phyloP scores from a whole-genome alignment of 495 filamentous ascomycete genomes.

The Penicillium samsonianum region DNA sequence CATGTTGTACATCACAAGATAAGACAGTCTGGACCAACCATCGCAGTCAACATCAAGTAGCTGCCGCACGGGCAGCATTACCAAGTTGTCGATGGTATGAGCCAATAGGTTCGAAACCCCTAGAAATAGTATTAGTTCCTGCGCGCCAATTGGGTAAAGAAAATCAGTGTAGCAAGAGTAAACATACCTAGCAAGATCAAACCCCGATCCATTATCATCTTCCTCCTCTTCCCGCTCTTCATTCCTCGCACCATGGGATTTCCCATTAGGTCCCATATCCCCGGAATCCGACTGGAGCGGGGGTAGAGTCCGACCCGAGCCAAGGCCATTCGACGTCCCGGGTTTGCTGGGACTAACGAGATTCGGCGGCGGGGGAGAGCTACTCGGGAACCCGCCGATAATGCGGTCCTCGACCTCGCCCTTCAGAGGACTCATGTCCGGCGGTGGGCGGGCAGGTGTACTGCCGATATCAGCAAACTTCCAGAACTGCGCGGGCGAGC shows the following conservation, averaged over 20 bases:
- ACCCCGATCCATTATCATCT: conserved; percentile 59
- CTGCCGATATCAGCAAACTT: conserved; percentile 71
- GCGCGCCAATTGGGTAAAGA: neutral
- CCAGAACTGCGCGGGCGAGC: conserved; percentile 97
- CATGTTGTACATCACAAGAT: conserved; percentile 27
- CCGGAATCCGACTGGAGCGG: conserved; percentile 34
- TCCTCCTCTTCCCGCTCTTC: conserved; percentile 44
- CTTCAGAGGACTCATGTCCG: conserved; percentile 63
- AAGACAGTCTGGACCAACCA: conserved; percentile 1
- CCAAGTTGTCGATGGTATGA: conserved; percentile 61
- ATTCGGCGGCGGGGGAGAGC: conserved; percentile 59
- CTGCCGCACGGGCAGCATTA: conserved; percentile 44
- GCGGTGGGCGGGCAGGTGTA: conserved; percentile 69
- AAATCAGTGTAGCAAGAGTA: neutral
- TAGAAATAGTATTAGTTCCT: conserved; percentile 38
- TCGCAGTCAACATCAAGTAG: conserved; percentile 16
- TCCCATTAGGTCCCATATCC: conserved; percentile 18
- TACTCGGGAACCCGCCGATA: conserved; percentile 62
- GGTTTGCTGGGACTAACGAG: conserved; percentile 50
- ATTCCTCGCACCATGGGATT: conserved; percentile 9
- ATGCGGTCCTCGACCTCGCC: conserved; percentile 46
- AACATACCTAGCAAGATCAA: conserved; percentile 67
- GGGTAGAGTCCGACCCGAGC: conserved; percentile 38
- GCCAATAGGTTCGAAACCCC: conserved; percentile 72
- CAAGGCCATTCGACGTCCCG: conserved; percentile 39